Conservation (phyloP, 345 rosid species). For the Eucalyptus shirleyi region DNA sequence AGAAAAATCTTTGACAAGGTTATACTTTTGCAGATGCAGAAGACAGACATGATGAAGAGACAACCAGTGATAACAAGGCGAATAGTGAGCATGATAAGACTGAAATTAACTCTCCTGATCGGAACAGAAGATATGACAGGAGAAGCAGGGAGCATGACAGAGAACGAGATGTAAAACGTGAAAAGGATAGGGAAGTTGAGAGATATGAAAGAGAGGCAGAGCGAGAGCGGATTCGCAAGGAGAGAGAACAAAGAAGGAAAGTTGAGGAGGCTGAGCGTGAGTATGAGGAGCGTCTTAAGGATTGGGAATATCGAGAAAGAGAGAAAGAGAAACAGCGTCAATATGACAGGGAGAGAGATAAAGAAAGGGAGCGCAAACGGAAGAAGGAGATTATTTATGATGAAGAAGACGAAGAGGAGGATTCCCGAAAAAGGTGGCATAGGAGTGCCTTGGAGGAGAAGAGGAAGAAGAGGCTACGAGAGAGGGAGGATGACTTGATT, state of each 20-base stretch:
- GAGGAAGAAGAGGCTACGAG: conserved; percentile 60
- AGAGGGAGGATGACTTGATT: conserved; percentile 77
- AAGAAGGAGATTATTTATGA: conserved; percentile 75
- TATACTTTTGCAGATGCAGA: conserved; percentile 28
- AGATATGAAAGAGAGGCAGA: conserved; percentile 91
- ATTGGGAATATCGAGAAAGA: conserved; percentile 93
- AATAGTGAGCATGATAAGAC: conserved; percentile 52
- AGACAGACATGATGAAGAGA: conserved; percentile 58
- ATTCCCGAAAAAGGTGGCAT: conserved; percentile 78
- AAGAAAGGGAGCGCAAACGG: conserved; percentile 84
- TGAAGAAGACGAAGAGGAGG: conserved; percentile 80
- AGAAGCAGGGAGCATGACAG: conserved; percentile 70
- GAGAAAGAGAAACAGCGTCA: conserved; percentile 89
- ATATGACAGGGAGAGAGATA: conserved; percentile 87
- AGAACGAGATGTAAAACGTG: conserved; percentile 56
- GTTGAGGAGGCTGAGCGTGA: conserved; percentile 88
- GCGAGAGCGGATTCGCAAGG: conserved; percentile 75
- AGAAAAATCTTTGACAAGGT: neutral
- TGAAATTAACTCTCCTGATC: conserved; percentile 77
- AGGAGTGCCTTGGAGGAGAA: conserved; percentile 64
- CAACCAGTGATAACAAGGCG: conserved; percentile 42
- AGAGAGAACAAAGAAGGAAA: conserved; percentile 91
- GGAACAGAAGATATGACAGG: conserved; percentile 57
- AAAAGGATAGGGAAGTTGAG: conserved; percentile 81
- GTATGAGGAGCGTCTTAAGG: conserved; percentile 78